Conservation (phyloP, 805 yeast genomes). For the Kluyveromyces siamensis region DNA sequence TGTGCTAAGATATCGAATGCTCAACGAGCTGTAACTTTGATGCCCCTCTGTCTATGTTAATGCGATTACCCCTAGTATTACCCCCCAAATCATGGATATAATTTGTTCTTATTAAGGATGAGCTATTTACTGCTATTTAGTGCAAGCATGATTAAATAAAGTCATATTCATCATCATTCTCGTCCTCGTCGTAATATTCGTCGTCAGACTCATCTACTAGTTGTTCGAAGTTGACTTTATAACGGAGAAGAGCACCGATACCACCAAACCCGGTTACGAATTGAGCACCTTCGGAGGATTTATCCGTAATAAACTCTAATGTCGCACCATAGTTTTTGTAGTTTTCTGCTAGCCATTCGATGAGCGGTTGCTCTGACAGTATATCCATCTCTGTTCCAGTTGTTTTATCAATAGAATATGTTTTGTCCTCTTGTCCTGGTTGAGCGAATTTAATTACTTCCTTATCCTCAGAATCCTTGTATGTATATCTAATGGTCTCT, state of each 20-base stretch:
- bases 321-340: conserved; percentile 91
- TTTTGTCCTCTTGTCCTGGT: conserved; percentile 67
- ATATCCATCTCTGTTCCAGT: conserved; percentile 92
- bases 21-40: too few relatives aligned
- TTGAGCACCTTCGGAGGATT: conserved; percentile 97
- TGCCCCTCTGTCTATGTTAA: too few relatives aligned
- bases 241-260: conserved; percentile 92
- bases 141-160: conserved; percentile 19
- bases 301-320: conserved; percentile 92
- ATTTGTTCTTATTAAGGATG: neutral
- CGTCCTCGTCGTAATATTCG: conserved; percentile 67
- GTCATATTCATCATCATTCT: conserved; percentile 31
- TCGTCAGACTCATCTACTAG: conserved; percentile 83
- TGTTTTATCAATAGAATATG: conserved; percentile 67
- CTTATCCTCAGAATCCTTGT: conserved; percentile 74
- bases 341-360: conserved; percentile 98
- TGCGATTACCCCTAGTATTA: too few relatives aligned
- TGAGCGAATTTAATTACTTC: conserved; percentile 64
- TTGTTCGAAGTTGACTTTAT: conserved; percentile 95
- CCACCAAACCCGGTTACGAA: conserved; percentile 98
- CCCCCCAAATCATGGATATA: neutral
- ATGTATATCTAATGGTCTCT: conserved; percentile 72
- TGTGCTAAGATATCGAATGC: too few relatives aligned
- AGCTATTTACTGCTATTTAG: neutral
- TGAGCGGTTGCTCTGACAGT: conserved; percentile 70